Base-by-base conservation (phyloP, 805 yeast species). In the Cyberlindnera mississippiensis region DNA sequence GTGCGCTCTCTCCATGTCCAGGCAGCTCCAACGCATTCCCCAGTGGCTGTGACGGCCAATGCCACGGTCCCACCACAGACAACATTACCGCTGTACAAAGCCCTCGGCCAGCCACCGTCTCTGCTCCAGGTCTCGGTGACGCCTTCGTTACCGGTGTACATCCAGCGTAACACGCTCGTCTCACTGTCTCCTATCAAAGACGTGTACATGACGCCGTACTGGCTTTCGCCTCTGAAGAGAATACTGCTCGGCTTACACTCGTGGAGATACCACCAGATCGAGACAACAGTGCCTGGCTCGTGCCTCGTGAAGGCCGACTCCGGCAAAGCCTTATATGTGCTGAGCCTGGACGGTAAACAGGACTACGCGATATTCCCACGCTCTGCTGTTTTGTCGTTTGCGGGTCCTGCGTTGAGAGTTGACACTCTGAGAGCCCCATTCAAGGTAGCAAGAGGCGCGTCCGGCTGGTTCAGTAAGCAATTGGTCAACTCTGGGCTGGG, bases 321-420 rank as follows among this genome's bases (percentile, higher is more conserved):
- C 11, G 45, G 45, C 9, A 42, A 48, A 9, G 33, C 47, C 2
- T 35, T 50, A 2, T 46, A 39, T 15, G 44, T 48, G 7, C 34
- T 81, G 19, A 46, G 63, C 3, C 54, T 81, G 43, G 84, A 81
- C 48, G 88, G 88, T 2, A 63, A 75, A 1, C 57, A 59, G 15
- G 88, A 81, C 51, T 81, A 85, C 84, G 83, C 82, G 1, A 42
- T 81, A 4, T 64, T 81, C 35, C 65, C 72, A 33, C 61, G 67
- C 2, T 56, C 64, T 13, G 66, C 80, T 0, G 54, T 81, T 17
- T 78, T 77, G 35, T 73, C 70, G 1, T 78, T 69, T 48, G 57
- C 73, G 7, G 87, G 86, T 1, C 63, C 70, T n/a, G 69, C 80
- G 1, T 59, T 80, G 35, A 51, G 61, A 11, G 56, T 78, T 2